Percentiles rank a stretch among this genome's conserved stretches.
These are phyloP conservation scores for Vitis vinifera DNA, from an alignment of 164 flowering plant genomes.

Conservation along the genomic window ASM3070453v1 NC_081816.1:2070001-2070500, in stretches of 20 bases:
- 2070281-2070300: conserved; percentile 88
- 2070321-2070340: conserved; percentile 49
- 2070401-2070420: too few relatives aligned
- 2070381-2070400: too few relatives aligned
- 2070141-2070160: too few relatives aligned
- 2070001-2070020: conserved; percentile 40
- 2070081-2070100: not conserved
- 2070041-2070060: conserved; percentile 98
- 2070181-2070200: conserved; percentile 1
- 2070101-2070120: not conserved
- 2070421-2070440: too few relatives aligned
- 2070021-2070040: conserved; percentile 96
- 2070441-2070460: too few relatives aligned
- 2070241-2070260: conserved; percentile 92
- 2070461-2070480: too few relatives aligned
- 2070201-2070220: conserved; percentile 60
- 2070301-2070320: conserved; percentile 87
- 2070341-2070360: too few relatives aligned
- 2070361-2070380: too few relatives aligned
- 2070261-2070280: conserved; percentile 91
- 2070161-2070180: not conserved
- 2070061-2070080: conserved; percentile 51
- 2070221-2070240: conserved; percentile 99
- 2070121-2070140: too few relatives aligned
- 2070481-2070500: too few relatives aligned